Evolutionary conservation across 345 rosid species (phyloP).

Genomic region (Acer campestre): DNA sequence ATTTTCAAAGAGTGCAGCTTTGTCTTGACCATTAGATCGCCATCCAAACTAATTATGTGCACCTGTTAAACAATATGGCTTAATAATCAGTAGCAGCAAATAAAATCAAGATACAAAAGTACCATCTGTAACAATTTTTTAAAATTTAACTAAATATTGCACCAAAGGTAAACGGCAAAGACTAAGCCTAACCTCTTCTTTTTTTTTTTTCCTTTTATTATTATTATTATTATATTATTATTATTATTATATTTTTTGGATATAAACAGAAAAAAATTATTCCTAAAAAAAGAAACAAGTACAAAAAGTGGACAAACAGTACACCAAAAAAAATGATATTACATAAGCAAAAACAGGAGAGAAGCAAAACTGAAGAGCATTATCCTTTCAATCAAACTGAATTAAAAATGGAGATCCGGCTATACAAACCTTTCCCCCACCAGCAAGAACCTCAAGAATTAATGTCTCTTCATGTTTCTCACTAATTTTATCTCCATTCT

Average conservation of each 20-base stretch:
- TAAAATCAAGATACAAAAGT: conserved; percentile 16
- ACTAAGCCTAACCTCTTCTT: background rate
- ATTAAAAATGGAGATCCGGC: background rate
- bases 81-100: conserved; percentile 11
- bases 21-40: conserved; percentile 69
- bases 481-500: conserved; percentile 54
- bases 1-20: conserved; percentile 91
- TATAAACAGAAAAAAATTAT: background rate
- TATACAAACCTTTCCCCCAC: conserved; percentile 89
- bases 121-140: background rate
- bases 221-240: background rate
- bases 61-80: conserved; percentile 49
- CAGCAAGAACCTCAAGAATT: conserved; percentile 80
- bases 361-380: background rate
- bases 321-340: background rate
- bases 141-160: background rate
- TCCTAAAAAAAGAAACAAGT: background rate
- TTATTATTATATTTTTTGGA: background rate
- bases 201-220: no score
- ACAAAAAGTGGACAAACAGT: background rate
- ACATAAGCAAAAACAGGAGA: background rate
- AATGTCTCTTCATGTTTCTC: conserved; percentile 62
- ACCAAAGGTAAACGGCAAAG: background rate
- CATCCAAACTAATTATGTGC: conserved; percentile 65
- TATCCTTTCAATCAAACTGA: background rate